Base-by-base conservation (phyloP, 1,139 yeast species). In the Blastobotrys ciferrii region DNA sequence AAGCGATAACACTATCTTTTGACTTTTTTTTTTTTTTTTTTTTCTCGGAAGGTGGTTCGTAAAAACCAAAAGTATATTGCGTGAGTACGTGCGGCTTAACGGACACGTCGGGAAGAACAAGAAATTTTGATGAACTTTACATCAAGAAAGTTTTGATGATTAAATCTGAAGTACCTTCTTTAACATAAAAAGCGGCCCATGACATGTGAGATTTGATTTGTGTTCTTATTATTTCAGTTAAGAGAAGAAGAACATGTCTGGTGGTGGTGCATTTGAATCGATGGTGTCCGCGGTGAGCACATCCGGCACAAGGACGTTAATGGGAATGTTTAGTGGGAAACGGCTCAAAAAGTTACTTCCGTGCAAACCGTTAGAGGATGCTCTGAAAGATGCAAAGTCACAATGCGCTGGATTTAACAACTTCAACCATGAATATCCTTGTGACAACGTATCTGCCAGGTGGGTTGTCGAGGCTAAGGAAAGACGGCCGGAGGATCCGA, bases 391-490 rank as follows among this genome's bases (percentile, higher is more conserved):
- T 11, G n/a, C n/a, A 4, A 36, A 36, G 14, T 19, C 25, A 18
- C 17, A 36, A 36, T 36, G 40, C 14, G 18, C n/a, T 17, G 40
- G n/a, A 9, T 36, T 36, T 28, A 17, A 36, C 18, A 36, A 36
- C 14, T 36, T 36, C 28, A 36, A 36, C 40, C 13, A 14, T 5
- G 40, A 7, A 19, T 36, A 36, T 19, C 40, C 40, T 14, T 36
- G 40, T 25, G 46, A 49, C 37, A 3, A 36, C 12, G 28, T 36
- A 18, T 36, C 40, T 7, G 59, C 49, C 9, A 30, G 43, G 6
- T 63, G 67, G 66, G 20, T 62, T 2, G 57, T 52, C 11, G 65
- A 63, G 32, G 60, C 58, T 11, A 45, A 42, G 9, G 48, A 60
- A 43, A 41, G 67, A 33, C 47, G 40, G 9, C 48, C 51, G 2